A percentile compares a stretch with the other conserved stretches of the same genome.
Evolutionary conservation across 176 grass and related monocot genomes (phyloP).

Genomic region (Aechmea fasciata): DNA sequence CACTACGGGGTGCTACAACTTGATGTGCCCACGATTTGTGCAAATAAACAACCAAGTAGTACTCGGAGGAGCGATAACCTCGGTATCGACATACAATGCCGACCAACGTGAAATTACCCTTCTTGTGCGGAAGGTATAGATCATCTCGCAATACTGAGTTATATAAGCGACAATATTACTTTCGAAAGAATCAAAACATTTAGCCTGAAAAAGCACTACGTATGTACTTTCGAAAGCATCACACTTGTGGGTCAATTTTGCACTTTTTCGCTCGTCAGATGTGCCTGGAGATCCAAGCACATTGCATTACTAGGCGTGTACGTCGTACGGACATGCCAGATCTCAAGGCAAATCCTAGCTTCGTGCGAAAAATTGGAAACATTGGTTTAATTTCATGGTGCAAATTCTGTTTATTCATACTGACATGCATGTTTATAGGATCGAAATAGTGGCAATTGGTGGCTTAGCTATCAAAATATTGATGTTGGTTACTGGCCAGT

Average conservation of each 20-base stretch:
- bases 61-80: not conserved
- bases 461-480: not conserved
- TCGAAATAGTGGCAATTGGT: constrained; percentile 7
- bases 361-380: too few species aligned
- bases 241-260: too few species aligned
- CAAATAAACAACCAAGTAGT: not conserved
- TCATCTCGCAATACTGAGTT: not conserved
- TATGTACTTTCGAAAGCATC: too few species aligned
- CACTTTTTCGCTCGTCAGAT: too few species aligned
- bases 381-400: too few species aligned
- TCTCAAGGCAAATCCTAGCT: too few species aligned
- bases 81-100: not conserved
- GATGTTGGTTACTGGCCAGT: constrained; percentile 8
- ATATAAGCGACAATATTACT: not conserved
- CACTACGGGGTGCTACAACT: constrained; percentile 7
- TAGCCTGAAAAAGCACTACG: not conserved
- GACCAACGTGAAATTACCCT: not conserved
- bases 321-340: too few species aligned
- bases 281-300: too few species aligned
- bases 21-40: constrained; percentile 4
- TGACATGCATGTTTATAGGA: constrained; percentile 6
- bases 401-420: not conserved
- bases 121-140: constrained; percentile 5
- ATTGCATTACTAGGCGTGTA: too few species aligned
- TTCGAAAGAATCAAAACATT: not conserved